phyloP scores from a whole-genome alignment of 768 basidiomycete species.

The Psilocybe cyanescens region DNA sequence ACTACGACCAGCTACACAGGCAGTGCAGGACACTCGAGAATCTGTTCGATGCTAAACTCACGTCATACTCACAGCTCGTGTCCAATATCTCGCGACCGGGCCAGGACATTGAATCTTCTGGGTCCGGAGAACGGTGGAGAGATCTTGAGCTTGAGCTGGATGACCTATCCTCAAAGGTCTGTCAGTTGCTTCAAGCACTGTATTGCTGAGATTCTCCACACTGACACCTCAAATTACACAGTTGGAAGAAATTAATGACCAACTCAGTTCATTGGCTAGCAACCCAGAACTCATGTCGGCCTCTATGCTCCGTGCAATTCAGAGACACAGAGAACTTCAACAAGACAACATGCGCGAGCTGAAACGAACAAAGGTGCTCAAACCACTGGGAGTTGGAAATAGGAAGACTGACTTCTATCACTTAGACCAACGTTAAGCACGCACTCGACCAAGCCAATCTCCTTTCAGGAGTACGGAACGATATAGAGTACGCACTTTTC shows the following conservation, averaged over 20 bases:
- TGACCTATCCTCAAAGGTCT: conserved; percentile 83
- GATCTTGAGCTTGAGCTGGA: conserved; percentile 88
- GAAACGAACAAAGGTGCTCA: conserved; percentile 76
- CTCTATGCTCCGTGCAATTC: conserved; percentile 86
- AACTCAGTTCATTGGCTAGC: conserved; percentile 68
- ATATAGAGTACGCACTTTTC: conserved; percentile 78
- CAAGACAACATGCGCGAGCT: conserved; percentile 89
- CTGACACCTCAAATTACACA: conserved; percentile 31
- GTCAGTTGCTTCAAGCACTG: neutral
- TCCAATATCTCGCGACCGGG: conserved; percentile 58
- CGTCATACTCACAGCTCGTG: conserved; percentile 87
- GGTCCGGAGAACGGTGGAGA: conserved; percentile 73
- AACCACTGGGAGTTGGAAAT: conserved; percentile 24
- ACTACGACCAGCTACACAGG: conserved; percentile 87
- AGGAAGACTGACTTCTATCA: neutral
- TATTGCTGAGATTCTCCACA: conserved; percentile 8
- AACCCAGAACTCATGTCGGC: conserved; percentile 75
- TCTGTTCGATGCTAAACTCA: conserved; percentile 88
- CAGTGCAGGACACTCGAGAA: conserved; percentile 95
- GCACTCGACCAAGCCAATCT: conserved; percentile 88
- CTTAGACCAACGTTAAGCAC: conserved; percentile 72
- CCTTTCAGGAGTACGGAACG: conserved; percentile 88
- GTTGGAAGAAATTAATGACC: conserved; percentile 88
- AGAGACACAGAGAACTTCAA: conserved; percentile 88
- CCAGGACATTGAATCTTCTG: conserved; percentile 71